These are phyloP conservation scores for Aspergillus funiculosus DNA, from an alignment of 495 filamentous ascomycete genomes.

Conservation along the genomic window DNA sequence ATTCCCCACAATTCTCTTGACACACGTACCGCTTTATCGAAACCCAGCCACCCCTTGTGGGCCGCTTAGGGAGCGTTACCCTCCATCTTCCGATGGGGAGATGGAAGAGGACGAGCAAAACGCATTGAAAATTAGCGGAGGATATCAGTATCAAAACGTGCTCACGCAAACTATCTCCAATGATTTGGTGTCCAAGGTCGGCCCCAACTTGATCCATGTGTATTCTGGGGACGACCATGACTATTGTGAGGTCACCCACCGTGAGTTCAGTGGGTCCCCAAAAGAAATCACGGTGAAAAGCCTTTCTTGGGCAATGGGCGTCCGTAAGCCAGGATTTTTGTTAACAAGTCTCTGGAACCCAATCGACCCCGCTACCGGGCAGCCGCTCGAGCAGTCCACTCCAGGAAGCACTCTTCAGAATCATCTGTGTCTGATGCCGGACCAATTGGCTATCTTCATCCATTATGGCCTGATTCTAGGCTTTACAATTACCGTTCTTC, in stretches of 20 bases:
- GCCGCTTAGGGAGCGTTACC: slow-evolving; percentile 76
- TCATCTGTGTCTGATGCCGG: slow-evolving; percentile 85
- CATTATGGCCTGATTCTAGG: slow-evolving; percentile 61
- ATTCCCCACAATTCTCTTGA: slow-evolving; percentile 79
- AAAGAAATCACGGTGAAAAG: slow-evolving; percentile 93
- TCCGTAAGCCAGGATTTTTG: slow-evolving; percentile 79
- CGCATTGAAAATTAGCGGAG: slow-evolving; percentile 64
- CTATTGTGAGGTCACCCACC: slow-evolving; percentile 85
- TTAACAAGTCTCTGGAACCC: slow-evolving; percentile 91
- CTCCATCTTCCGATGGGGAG: slow-evolving; percentile 58
- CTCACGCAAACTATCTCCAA: slow-evolving; percentile 66
- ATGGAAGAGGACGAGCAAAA: slow-evolving; percentile 68
- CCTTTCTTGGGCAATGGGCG: slow-evolving; percentile 94
- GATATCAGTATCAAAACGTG: slow-evolving; percentile 98
- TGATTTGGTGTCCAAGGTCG: slow-evolving; percentile 63
- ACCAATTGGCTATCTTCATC: slow-evolving; percentile 77
- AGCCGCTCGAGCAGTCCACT: slow-evolving; percentile 39
- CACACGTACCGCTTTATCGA: slow-evolving; percentile 87
- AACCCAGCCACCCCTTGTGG: slow-evolving; percentile 79
- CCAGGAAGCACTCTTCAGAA: slow-evolving; percentile 63
- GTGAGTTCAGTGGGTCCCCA: slow-evolving; percentile 58
- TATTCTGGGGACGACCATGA: slow-evolving; percentile 99
- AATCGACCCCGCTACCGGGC: slow-evolving; percentile 56
- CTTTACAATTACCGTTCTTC: slow-evolving; percentile 54
- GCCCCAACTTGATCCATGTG: slow-evolving; percentile 63